Evolutionary conservation across 768 basidiomycete genomes (phyloP), one percentile per base, ranked within the genome.

Genomic region (Lepiota venenata): DNA sequence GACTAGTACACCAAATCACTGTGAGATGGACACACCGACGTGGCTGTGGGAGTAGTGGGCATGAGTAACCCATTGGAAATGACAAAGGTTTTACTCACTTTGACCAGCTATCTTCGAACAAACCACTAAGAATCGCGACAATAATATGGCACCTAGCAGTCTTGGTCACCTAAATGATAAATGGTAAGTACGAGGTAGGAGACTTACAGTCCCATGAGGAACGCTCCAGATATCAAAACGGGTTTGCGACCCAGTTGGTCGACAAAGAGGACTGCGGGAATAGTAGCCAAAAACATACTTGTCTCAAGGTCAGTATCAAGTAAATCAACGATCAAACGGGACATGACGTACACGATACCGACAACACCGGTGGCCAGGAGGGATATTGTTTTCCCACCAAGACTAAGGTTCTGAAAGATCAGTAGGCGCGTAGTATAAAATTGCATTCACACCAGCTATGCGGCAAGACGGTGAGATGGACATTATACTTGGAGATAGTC

Each of bases 211-310:
- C 81, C 87, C 87, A 88, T 89, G 39, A 85, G 60, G 68, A 89
- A 83, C 3, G 86, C 87, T 7, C 87, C 87, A n/a, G 83, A 85
- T 20, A 87, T 69, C 54, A 88, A 64, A 40, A 88, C 83, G 6
- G 88, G 88, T 67, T 84, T 87, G 35, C 89, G 81, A 18, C 88
- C 90, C 21, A 84, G 62, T 58, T 87, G 80, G 68, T 91, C 89
- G 29, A 92, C 79, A 74, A 83, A 91, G n/a, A 91, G 74, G 16
- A 91, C 88, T 2, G 89, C 87, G 3, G 89, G 89, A 56, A 91
- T 86, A 0, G 88, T 90, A 2, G 88, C 83, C 54, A 87, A 66
- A 68, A 83, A 89, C 82, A 87, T 86, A 43, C 83, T 85, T 53
- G 29, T 27, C 5, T 48, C 18, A n/a, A 35, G 9, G 43, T 47